A percentile compares a stretch with the other conserved stretches of the same genome.
Evolutionary conservation across 106 monocot genomes (phyloP).

Genomic region (Allium fistulosum): DNA sequence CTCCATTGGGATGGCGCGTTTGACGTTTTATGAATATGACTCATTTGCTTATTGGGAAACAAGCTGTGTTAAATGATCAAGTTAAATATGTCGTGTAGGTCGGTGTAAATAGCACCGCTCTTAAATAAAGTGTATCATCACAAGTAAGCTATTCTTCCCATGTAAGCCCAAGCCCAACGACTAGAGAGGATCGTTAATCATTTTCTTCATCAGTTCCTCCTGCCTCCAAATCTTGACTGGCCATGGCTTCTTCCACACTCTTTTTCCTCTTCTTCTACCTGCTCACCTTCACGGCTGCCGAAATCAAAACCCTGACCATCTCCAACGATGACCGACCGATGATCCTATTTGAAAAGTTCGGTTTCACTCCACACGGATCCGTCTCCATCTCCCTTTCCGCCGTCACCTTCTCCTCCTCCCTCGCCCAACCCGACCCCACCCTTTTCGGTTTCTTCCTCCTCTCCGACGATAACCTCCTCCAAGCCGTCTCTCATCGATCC

Average conservation of each 20-base stretch:
- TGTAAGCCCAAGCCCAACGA: too few relatives aligned
- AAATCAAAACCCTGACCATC: conserved; percentile 64
- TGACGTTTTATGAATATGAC: too few relatives aligned
- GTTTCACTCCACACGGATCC: conserved; percentile 38
- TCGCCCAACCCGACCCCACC: conserved; percentile 5
- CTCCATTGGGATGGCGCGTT: too few relatives aligned
- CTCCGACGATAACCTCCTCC: conserved; percentile 52
- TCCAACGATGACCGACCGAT: conserved; percentile 39
- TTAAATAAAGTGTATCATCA: too few relatives aligned
- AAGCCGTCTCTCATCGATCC: conserved; percentile 36
- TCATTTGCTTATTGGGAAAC: too few relatives aligned
- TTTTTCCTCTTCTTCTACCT: conserved; percentile 18
- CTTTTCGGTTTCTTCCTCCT: conserved; percentile 67
- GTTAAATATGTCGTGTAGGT: too few relatives aligned
- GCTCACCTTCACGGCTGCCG: conserved; percentile 23
- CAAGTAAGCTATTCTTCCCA: too few relatives aligned
- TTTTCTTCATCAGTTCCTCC: too few relatives aligned
- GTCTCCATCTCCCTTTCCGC: conserved; percentile 37
- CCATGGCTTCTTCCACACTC: not conserved
- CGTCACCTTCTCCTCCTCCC: conserved; percentile 17
- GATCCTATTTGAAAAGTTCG: conserved; percentile 79
- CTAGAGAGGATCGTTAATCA: too few relatives aligned
- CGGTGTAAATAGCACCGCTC: too few relatives aligned
- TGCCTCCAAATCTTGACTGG: too few relatives aligned
- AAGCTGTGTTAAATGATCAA: too few relatives aligned